These are phyloP conservation scores for Nigrospora oryzae DNA, from an alignment of 2,329 filamentous ascomycete genomes.

Conservation along the genomic window DNA sequence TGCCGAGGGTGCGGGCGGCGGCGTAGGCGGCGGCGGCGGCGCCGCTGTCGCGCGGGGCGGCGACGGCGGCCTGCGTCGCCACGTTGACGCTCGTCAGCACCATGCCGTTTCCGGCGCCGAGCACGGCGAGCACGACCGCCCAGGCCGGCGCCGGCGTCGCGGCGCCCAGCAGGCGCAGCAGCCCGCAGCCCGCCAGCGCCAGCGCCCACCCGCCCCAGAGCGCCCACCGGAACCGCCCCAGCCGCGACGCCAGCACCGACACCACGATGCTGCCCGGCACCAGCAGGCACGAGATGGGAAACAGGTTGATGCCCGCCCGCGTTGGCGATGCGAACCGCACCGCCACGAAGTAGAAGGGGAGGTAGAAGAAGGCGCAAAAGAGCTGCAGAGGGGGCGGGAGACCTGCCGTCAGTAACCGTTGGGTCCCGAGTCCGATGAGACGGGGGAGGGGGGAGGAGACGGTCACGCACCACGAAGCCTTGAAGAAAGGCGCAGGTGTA, in stretches of 20 bases:
- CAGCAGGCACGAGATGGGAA: neutral
- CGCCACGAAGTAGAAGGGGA: constrained; percentile 4
- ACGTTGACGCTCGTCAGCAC: constrained; percentile 3
- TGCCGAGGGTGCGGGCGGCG: constrained; percentile 10
- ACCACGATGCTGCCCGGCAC: constrained; percentile 2
- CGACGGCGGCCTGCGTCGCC: constrained; percentile 1
- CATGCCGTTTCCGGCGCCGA: constrained; percentile 3
- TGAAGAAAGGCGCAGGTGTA: constrained; percentile 2
- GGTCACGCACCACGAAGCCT: constrained; percentile 1
- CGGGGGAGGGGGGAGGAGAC: too few species aligned
- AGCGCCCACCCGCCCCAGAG: neutral
- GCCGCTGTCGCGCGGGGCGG: constrained; percentile 6
- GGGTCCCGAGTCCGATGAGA: too few species aligned
- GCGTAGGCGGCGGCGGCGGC: constrained; percentile 10
- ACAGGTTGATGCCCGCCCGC: constrained; percentile 1
- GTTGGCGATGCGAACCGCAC: neutral
- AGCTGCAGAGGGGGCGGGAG: neutral
- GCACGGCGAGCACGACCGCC: neutral
- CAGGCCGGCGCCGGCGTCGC: neutral
- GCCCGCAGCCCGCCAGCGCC: neutral
- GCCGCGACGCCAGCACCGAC: neutral
- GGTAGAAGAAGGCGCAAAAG: constrained; percentile 1
- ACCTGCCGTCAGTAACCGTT: too few species aligned
- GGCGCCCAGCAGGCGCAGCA: neutral
- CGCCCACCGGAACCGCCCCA: constrained; percentile 1